Percentiles rank a stretch among this genome's conserved stretches.
These are phyloP conservation scores for Cryptosporidium parvum DNA, from an alignment of 169 alveolate genomes.

Conservation along the genomic window DNA sequence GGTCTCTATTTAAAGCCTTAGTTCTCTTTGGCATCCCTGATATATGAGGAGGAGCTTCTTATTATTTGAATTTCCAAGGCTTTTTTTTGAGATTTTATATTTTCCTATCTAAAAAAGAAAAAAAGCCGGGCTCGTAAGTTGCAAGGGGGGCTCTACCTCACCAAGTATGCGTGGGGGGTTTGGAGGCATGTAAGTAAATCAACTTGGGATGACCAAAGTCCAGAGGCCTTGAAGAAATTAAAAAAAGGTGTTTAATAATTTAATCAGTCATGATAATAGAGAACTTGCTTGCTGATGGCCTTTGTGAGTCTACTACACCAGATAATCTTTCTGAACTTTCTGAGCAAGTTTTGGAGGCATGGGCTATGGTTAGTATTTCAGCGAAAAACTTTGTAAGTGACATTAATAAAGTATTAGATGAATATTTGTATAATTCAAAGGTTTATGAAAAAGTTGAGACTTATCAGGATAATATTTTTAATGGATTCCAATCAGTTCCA, in stretches of 20 bases:
- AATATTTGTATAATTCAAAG: not conserved
- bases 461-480: not conserved
- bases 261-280: slow-evolving; percentile 2
- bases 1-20: slow-evolving; percentile 39
- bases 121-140: not conserved
- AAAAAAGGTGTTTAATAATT: not conserved
- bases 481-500: not conserved
- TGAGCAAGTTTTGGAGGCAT: slow-evolving; percentile 2
- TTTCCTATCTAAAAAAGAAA: slow-evolving; percentile 5
- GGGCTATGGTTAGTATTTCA: not conserved
- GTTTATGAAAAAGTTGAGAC: not conserved
- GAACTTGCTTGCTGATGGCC: not conserved
- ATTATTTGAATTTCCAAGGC: not conserved
- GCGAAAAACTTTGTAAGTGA: slow-evolving; percentile 1
- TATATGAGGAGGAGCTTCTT: not conserved
- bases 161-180: slow-evolving; percentile 51
- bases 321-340: not conserved
- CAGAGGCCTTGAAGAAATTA: not conserved
- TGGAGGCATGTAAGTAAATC: slow-evolving; percentile 26
- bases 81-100: not conserved
- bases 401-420: slow-evolving; percentile 5
- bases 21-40: slow-evolving; percentile 32
- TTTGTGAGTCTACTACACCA: not conserved
- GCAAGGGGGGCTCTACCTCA: slow-evolving; percentile 31
- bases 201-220: slow-evolving; percentile 29